A percentile compares a stretch with the other conserved stretches of the same genome.
Evolutionary conservation across 305 asterid genomes (phyloP).

Genomic region (Solanum hybrid): DNA sequence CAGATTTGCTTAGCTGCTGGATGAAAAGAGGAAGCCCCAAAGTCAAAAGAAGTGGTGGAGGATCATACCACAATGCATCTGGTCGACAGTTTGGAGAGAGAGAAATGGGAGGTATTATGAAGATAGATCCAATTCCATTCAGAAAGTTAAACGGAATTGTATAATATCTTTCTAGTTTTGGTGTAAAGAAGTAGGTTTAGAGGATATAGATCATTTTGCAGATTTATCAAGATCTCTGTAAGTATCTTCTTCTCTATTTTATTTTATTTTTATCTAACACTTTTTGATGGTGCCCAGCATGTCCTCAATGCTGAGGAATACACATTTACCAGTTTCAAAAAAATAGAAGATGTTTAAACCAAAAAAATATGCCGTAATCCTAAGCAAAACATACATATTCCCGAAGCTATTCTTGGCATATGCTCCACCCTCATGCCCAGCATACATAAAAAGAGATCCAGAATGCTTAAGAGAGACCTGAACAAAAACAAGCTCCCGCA

Average conservation of each 20-base stretch:
- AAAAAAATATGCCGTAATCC: not conserved
- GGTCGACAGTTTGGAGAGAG: not conserved
- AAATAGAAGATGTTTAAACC: not conserved
- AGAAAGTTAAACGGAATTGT: not conserved
- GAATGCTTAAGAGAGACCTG: slow-evolving; percentile 97
- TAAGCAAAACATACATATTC: slow-evolving; percentile 43
- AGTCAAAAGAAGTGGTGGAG: not conserved
- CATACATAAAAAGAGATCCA: slow-evolving; percentile 98
- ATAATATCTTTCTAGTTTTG: not conserved
- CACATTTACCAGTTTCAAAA: not conserved
- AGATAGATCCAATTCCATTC: not conserved
- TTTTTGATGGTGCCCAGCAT: not conserved
- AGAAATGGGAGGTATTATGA: not conserved
- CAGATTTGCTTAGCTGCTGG: not conserved
- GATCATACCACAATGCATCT: not conserved
- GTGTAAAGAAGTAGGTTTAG: not conserved
- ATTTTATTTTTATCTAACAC: not conserved
- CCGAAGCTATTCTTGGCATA: slow-evolving; percentile 96
- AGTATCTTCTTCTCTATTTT: not conserved
- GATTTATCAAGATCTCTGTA: not conserved
- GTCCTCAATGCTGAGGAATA: not conserved
- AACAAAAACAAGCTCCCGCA: slow-evolving; percentile 10
- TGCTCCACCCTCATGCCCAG: slow-evolving; percentile 96
- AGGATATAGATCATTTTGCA: not conserved
- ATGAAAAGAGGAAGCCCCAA: not conserved